Percentiles rank a stretch among this genome's conserved stretches.
phyloP scores from a whole-genome alignment of 805 yeast species.

The Teunomyces barrocoloradensis region DNA sequence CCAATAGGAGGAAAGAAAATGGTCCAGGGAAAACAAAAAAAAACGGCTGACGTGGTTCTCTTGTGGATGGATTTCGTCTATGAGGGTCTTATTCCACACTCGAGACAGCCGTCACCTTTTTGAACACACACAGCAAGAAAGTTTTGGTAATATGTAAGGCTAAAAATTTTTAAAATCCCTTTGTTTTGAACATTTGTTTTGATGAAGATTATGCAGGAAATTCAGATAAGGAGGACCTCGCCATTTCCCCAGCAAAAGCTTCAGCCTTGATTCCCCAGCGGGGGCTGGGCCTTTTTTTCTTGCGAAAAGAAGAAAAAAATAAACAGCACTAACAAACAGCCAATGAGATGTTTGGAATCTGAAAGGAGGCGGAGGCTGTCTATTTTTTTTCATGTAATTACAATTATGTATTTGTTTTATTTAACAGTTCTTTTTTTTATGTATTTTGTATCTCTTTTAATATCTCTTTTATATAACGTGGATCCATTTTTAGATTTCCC shows the following conservation, averaged over 20 bases:
- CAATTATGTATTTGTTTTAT: background rate
- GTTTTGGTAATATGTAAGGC: background rate
- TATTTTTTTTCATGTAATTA: background rate
- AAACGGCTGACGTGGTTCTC: background rate
- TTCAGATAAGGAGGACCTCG: background rate
- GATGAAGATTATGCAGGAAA: background rate
- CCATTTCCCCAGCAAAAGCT: background rate
- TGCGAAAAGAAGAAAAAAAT: background rate
- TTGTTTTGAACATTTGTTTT: background rate
- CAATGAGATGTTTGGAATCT: background rate
- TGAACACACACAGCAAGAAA: background rate
- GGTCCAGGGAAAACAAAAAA: background rate
- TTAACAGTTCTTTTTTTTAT: background rate
- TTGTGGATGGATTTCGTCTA: slow-evolving; percentile 1
- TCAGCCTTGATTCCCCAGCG: background rate
- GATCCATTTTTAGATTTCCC: background rate
- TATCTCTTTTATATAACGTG: background rate
- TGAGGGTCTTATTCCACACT: background rate
- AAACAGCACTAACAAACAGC: background rate
- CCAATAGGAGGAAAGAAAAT: background rate
- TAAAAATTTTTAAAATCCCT: slow-evolving; percentile 3
- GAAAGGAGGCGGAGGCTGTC: background rate
- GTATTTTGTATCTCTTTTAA: background rate
- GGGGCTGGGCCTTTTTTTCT: background rate
- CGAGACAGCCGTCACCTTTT: slow-evolving; percentile 3